Base-by-base conservation (phyloP, 805 yeast species). In the Hanseniaspora meyeri region DNA sequence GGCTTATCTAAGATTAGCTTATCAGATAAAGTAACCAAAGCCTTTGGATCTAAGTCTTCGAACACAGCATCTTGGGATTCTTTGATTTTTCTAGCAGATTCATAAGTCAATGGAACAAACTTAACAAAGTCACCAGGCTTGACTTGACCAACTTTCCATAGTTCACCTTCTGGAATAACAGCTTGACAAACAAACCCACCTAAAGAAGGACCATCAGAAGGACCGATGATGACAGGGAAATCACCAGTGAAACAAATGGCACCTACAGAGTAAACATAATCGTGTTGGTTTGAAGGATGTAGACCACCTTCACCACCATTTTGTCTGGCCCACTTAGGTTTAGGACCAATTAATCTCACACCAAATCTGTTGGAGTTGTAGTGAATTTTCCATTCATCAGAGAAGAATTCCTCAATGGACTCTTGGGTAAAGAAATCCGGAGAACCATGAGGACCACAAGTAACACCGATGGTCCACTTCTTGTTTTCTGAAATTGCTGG, bases 251-350 rank as follows among this genome's bases (percentile, higher is more conserved):
- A 93, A 71, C 93, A 93, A 69, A 91, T 84, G 32, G 98, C 97
- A 64, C 98, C 97, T 54, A 89, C 73, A 0, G 97, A 88, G 69
- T 91, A 91, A 54, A 91, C 97, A 66, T 91, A 93, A 73, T 91
- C 98, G 68, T 91, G 97, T 45, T 96, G 90, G 71, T 91, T 91
- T n/a, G 97, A 89, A 51, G 98, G 98, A 73, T 91, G 98, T 66
- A 91, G 76, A 57, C 98, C 98, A 58, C 93, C 98, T 64, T 89
- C 96, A 59, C 97, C 98, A 72, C 97, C 98, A 68, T 89, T 96
- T 10, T 77, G 68, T 73, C 98, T 81, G 12, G 97, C 96, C 98
- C 97, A 93, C 66, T 80, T 77, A 12, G 97, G 98, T 70, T 89
- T 91, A 58, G 97, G 97, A 47, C 97, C 97, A 61, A 85, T 82